A percentile compares a stretch with the other conserved stretches of the same genome.
phyloP scores from a whole-genome alignment of 2,329 filamentous ascomycete genomes.

The Neofusicoccum sp. region DNA sequence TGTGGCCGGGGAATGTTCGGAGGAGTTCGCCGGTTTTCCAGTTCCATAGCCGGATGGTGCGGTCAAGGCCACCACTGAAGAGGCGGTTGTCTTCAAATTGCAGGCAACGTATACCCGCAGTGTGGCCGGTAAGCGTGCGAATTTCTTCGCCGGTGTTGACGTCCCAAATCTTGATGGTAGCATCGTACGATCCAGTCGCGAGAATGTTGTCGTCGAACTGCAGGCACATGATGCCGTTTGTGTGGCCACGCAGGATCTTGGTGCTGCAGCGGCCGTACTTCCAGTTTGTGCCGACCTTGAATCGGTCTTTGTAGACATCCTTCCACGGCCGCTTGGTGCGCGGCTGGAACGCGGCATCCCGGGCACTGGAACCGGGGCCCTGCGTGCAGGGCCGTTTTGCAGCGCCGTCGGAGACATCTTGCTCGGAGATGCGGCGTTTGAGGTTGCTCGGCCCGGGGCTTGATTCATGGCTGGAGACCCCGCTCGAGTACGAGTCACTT shows the following conservation, averaged over 20 bases:
- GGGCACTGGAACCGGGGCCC: background rate
- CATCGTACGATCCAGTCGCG: slow-evolving; percentile 92
- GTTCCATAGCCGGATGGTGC: slow-evolving; percentile 91
- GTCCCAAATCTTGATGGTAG: slow-evolving; percentile 95
- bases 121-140: slow-evolving; percentile 80
- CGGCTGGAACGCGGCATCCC: slow-evolving; percentile 48
- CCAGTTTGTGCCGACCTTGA: slow-evolving; percentile 96
- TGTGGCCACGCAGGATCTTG: slow-evolving; percentile 80
- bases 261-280: slow-evolving; percentile 87
- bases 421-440: slow-evolving; percentile 33
- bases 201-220: slow-evolving; percentile 86
- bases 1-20: slow-evolving; percentile 76
- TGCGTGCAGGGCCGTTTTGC: slow-evolving; percentile 36
- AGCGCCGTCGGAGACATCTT: slow-evolving; percentile 19
- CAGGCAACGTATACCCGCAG: slow-evolving; percentile 77
- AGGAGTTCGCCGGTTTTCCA: slow-evolving; percentile 89
- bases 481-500: background rate
- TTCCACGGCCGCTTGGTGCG: slow-evolving; percentile 74
- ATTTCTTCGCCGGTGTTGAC: slow-evolving; percentile 83
- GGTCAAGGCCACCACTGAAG: slow-evolving; percentile 85
- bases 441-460: slow-evolving; percentile 22
- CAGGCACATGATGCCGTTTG: slow-evolving; percentile 78
- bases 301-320: slow-evolving; percentile 91
- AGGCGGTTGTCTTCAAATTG: slow-evolving; percentile 92
- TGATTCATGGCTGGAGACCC: slow-evolving; percentile 19